Evolutionary conservation across 495 filamentous ascomycete species (phyloP).

Genomic region (Lepraria neglecta): DNA sequence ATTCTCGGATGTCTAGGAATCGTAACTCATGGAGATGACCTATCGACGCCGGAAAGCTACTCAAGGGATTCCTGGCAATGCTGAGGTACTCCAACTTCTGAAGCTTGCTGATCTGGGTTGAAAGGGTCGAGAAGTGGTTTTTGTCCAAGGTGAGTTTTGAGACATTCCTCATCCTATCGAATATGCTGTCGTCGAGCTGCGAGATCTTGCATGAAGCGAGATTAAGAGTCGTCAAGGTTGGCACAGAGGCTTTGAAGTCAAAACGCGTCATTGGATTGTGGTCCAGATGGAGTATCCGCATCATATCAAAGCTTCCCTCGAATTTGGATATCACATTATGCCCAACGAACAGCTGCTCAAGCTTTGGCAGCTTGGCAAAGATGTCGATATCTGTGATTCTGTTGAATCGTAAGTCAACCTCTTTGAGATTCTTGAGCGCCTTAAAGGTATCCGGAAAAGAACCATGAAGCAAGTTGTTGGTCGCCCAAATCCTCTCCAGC

Average conservation of each 20-base stretch:
- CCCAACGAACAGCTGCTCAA: conserved; percentile 80
- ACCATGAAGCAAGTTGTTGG: conserved; percentile 82
- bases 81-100: conserved; percentile 83
- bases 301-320: conserved; percentile 72
- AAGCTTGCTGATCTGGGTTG: conserved; percentile 74
- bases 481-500: conserved; percentile 86
- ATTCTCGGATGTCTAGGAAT: conserved; percentile 80
- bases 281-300: conserved; percentile 79
- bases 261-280: conserved; percentile 92
- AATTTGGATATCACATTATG: conserved; percentile 90
- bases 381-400: conserved; percentile 77
- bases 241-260: conserved; percentile 67
- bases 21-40: conserved; percentile 78
- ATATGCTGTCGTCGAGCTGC: conserved; percentile 74
- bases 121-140: conserved; percentile 90
- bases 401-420: conserved; percentile 93
- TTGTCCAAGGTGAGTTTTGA: conserved; percentile 84
- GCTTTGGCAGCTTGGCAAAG: conserved; percentile 68
- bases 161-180: conserved; percentile 78
- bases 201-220: conserved; percentile 82
- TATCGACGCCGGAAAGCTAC: conserved; percentile 73
- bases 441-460: conserved; percentile 63
- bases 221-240: conserved; percentile 77
- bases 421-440: conserved; percentile 68
- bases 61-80: conserved; percentile 82